Evolutionary conservation across 805 yeast genomes (phyloP).

Genomic region (Diddensiella caesifluorescens): DNA sequence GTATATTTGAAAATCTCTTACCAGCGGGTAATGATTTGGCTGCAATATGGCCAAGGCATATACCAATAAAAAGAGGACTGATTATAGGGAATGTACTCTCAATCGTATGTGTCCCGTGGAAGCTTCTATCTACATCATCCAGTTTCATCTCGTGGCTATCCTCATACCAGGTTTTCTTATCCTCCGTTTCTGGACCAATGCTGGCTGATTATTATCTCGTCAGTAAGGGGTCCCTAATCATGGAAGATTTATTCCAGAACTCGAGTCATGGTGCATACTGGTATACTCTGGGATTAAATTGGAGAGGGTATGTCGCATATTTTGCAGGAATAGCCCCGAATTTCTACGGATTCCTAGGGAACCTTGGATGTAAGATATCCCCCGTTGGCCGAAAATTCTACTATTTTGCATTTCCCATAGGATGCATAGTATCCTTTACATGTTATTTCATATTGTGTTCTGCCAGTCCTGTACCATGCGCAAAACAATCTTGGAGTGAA

Average conservation of each 20-base stretch:
- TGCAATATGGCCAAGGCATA: slow-evolving; percentile 42
- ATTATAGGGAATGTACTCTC: slow-evolving; percentile 33
- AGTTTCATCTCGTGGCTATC: slow-evolving; percentile 16
- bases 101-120: slow-evolving; percentile 19
- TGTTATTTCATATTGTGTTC: slow-evolving; percentile 6
- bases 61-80: slow-evolving; percentile 38
- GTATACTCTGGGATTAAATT: slow-evolving; percentile 14
- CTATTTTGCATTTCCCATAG: slow-evolving; percentile 15
- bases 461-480: slow-evolving; percentile 4
- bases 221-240: slow-evolving; percentile 9
- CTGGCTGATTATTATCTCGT: slow-evolving; percentile 17
- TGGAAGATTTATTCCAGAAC: slow-evolving; percentile 9
- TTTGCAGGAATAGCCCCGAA: slow-evolving; percentile 15
- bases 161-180: slow-evolving; percentile 18
- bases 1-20: slow-evolving; percentile 39
- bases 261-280: slow-evolving; percentile 10
- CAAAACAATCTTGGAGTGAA: slow-evolving; percentile 1
- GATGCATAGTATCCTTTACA: slow-evolving; percentile 7
- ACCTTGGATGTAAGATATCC: slow-evolving; percentile 9
- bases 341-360: slow-evolving; percentile 18
- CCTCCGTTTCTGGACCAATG: slow-evolving; percentile 15
- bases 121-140: slow-evolving; percentile 13
- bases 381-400: slow-evolving; percentile 8
- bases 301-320: slow-evolving; percentile 14
- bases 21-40: slow-evolving; percentile 47